Evolutionary conservation across 1,284 basidiomycete genomes (phyloP), one percentile per base, ranked within the genome.

Genomic region (Phlebopus sp.): DNA sequence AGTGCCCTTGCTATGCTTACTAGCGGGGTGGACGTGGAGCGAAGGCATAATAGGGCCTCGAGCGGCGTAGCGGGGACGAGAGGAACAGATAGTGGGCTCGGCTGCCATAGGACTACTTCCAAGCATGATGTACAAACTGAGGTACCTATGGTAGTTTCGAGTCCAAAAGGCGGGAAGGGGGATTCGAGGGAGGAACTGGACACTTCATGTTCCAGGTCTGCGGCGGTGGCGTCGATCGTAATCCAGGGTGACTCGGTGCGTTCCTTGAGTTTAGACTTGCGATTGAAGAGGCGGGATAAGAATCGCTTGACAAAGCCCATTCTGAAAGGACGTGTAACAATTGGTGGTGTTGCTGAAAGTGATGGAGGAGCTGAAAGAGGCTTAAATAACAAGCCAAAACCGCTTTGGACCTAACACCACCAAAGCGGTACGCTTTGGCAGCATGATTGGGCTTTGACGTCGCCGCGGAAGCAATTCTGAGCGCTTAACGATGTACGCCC

Each of bases 91-190:
- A 32, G 10, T 8, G 29, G 10, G 10, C 36, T n/a, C 9, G 44
- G 44, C 13, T 19, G 36, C 44, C 44, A 46, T 17, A 40, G 23
- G 37, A 46, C 21, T 11, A 39, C 19, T 23, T 46, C 37, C 27
- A 17, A 15, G 15, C 18, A 18, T 13, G 44, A 5, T 8, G 37
- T 14, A 23, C 21, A 5, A 38, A 35, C n/a, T n/a, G n/a, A 2
- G 32, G 6, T 35, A 15, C 32, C 15, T 18, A 14, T 15, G 11
- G 32, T 7, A n/a, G 32, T 18, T 27, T 38, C 37, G 27, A 11
- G 37, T n/a, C 4, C n/a, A 23, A 5, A 11, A 23, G 19, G 25
- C 21, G 37, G 5, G n/a, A 18, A 21, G 14, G 17, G n/a, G 25
- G 37, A n/a, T 8, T 37, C 19, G 9, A 21, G 8, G 37, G 14